Evolutionary conservation across 73 alveolate genomes (phyloP), one percentile per base, ranked within the genome.

Genomic region (Paramecium biaurelia): DNA sequence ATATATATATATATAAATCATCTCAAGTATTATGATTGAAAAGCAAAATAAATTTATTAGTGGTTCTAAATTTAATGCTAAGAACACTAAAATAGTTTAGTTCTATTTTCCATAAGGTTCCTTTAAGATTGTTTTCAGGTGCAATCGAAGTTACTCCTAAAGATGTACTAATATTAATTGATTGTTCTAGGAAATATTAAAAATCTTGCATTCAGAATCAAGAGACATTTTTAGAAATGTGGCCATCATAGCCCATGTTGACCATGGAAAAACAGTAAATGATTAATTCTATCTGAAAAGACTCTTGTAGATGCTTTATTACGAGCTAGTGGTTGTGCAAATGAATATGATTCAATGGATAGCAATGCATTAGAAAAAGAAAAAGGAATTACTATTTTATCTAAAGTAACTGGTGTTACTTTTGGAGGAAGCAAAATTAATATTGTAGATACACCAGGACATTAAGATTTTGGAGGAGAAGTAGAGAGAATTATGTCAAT

Each of bases 401-500:
- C 96, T 23, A 93, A 93, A 30, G 94, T 88, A 5, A 93, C 96
- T 10, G 96, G 96, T 23, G 93, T 93, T 15, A 92, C 96, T 68
- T 93, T 32, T 28, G 92, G 89, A 74, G 93, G 92, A 68, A 85
- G 76, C 23, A 92, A 92, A 59, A 92, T 94, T 67, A 92, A 94
- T 85, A 94, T 94, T 12, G 97, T 94, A n/a, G 97, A 94, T 24
- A 94, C 97, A 32, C 97, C 97, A 30, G 97, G 97, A 76, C 97
- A 94, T 87, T 92, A 94, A 12, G 97, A 94, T 59, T 94, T 94
- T 37, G 97, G 97, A 70, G 97, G 94, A 32, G 94, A 89, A 47
- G 94, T 89, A 20, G 99, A 97, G 84, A 85, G 99, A 43, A 96
- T 96, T 88, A 95, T 97, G 97, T 45, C 95, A 56, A 97, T 98